Base-by-base conservation (phyloP, 2,329 filamentous ascomycete species). In the Neofusicoccum parvum region DNA sequence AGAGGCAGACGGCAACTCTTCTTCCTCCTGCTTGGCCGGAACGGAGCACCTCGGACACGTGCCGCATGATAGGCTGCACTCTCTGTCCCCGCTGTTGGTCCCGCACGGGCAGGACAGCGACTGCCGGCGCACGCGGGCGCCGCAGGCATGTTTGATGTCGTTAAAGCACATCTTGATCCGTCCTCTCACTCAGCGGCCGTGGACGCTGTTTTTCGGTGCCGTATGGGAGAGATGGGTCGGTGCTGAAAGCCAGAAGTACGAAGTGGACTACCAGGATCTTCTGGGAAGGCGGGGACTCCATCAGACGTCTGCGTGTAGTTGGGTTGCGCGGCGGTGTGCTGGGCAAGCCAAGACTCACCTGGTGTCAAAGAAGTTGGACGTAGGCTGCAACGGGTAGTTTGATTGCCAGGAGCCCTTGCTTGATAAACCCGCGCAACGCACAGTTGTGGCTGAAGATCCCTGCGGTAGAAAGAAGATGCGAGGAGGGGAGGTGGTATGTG, bases 21-120 rank as follows among this genome's bases (percentile, higher is more conserved):
- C 23, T 11, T 32, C 23, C n/a, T 32, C 27, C 27, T 32, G 14
- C n/a, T 59, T 46, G 41, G n/a, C n/a, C 15, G 23, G 11, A 9
- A n/a, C 10, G 11, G 50, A 53, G 62, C 62, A 64, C 4, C 32
- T 48, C 2, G 43, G 11, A 20, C 63, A 65, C 27, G 63, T 65
- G 43, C 63, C 53, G 45, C 63, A 65, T 15, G 51, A 58, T 14
- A 65, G 63, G 34, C 51, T 65, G 45, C 63, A 65, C 11, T 65
- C 63, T 20, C 63, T 34, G 53, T 65, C 63, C 20, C 63, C 63
- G 53, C 51, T 48, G 43, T 65, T 65, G 34, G 51, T 65, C 1
- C 39, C 23, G 45, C 63, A 65, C 12, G 63, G n/a, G 36, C 63
- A 65, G 6, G 63, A 65, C 11, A 65, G 51, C 5, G 63, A 65